These are phyloP conservation scores for Haplosporangium gracile DNA, from an alignment of 192 early-diverging fungal species.

Conservation along the genomic window DNA sequence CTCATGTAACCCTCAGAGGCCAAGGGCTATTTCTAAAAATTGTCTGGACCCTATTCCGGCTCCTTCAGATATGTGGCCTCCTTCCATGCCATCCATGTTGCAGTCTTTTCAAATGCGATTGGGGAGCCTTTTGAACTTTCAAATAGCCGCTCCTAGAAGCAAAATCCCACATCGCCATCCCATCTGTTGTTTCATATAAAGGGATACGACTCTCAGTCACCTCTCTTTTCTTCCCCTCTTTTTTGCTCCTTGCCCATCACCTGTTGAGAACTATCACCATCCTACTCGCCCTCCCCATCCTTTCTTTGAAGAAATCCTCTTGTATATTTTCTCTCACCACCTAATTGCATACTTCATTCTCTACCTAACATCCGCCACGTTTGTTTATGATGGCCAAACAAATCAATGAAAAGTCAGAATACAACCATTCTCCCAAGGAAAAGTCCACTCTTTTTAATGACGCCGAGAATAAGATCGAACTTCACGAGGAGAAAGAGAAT, in stretches of 20 bases:
- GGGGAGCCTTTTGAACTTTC: not conserved
- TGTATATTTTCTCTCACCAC: not conserved
- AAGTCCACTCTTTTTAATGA: not conserved
- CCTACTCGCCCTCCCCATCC: not conserved
- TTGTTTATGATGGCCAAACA: conserved; percentile 5
- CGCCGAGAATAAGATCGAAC: conserved; percentile 2
- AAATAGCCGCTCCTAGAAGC: not conserved
- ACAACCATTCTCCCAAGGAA: conserved; percentile 3
- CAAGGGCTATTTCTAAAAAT: not conserved
- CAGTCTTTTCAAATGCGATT: too few species aligned
- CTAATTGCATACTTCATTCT: not conserved
- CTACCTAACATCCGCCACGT: not conserved
- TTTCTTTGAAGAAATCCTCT: not conserved
- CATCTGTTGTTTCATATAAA: conserved; percentile 14
- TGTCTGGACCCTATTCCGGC: too few species aligned
- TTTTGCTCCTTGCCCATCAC: conserved; percentile 13
- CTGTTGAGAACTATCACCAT: conserved; percentile 11
- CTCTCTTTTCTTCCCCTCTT: not conserved
- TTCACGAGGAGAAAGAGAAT: conserved; percentile 12
- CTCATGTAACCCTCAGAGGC: not conserved
- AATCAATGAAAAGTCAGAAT: conserved; percentile 10
- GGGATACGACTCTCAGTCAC: conserved; percentile 4
- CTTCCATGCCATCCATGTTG: too few species aligned
- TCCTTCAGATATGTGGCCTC: too few species aligned
- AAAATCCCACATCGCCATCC: not conserved